Evolutionary conservation across 257 asterid genomes (phyloP).

Genomic region (Anisodus acutangulus): DNA sequence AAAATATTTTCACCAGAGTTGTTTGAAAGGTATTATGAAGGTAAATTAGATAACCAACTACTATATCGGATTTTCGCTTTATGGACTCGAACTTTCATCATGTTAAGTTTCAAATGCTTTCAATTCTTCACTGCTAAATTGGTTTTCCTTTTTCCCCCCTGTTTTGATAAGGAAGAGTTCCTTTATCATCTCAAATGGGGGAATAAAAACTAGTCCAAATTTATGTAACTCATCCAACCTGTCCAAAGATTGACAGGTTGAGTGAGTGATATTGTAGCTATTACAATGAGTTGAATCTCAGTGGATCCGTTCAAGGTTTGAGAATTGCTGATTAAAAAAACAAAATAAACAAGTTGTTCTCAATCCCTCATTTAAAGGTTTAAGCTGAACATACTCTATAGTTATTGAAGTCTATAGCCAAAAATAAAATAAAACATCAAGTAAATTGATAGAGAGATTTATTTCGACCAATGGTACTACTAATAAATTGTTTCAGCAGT

Average conservation of each 20-base stretch:
- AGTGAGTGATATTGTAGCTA: not conserved
- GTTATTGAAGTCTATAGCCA: not conserved
- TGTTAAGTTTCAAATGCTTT: not conserved
- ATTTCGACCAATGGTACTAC: not conserved
- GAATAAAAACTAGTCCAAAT: too few relatives aligned
- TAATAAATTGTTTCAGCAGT: not conserved
- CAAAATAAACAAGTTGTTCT: not conserved
- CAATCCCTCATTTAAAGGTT: not conserved
- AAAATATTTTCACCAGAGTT: not conserved
- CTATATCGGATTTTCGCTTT: not conserved
- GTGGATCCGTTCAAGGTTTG: not conserved
- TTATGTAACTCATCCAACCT: not conserved
- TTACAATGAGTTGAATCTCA: not conserved
- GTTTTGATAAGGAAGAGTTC: not conserved
- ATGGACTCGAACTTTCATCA: not conserved
- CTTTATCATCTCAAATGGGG: too few relatives aligned
- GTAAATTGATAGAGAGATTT: not conserved
- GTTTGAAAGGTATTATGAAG: not conserved
- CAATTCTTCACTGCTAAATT: not conserved
- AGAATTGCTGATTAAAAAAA: not conserved
- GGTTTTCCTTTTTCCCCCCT: not conserved
- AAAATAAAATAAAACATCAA: not conserved
- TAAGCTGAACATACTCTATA: not conserved
- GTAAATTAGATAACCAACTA: not conserved
- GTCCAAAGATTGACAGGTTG: not conserved